Conservation (phyloP, 495 filamentous ascomycete genomes). For the Chaetomium fimeti region DNA sequence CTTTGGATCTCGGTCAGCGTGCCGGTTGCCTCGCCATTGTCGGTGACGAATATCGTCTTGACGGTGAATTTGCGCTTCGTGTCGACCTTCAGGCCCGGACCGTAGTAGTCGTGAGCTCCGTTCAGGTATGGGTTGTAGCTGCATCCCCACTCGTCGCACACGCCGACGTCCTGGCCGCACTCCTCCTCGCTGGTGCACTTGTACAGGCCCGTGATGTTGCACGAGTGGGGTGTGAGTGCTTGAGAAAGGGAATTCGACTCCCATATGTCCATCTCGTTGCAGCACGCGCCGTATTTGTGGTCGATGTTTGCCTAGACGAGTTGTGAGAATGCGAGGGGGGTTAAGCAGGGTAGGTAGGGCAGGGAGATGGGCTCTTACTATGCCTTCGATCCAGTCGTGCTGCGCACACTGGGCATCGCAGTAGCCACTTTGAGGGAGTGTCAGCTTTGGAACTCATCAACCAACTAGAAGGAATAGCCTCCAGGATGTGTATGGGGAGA, state of each 20-base stretch:
- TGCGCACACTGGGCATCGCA: constrained; percentile 68
- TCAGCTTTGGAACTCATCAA: too few relatives aligned
- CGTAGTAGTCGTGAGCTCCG: constrained; percentile 56
- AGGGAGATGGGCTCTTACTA: constrained; percentile 35
- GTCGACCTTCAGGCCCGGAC: constrained; percentile 33
- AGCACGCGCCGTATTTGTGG: constrained; percentile 53
- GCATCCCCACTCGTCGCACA: constrained; percentile 67
- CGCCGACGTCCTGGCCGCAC: constrained; percentile 51
- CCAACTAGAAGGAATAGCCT: too few relatives aligned
- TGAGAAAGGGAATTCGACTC: constrained; percentile 61
- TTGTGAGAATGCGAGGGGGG: background rate
- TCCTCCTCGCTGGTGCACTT: constrained; percentile 51
- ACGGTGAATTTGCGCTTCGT: constrained; percentile 58
- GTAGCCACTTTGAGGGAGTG: too few relatives aligned
- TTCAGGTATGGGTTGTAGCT: constrained; percentile 63
- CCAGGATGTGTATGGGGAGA: too few relatives aligned
- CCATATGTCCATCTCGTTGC: constrained; percentile 66
- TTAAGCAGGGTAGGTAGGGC: background rate
- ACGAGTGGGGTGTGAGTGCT: constrained; percentile 57
- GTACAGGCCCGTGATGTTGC: constrained; percentile 51
- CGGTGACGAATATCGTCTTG: constrained; percentile 63
- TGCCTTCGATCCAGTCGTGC: constrained; percentile 59
- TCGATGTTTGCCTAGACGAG: constrained; percentile 49
- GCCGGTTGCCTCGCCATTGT: constrained; percentile 34
- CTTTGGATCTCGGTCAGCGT: constrained; percentile 57